A percentile compares a stretch with the other conserved stretches of the same genome.
Evolutionary conservation across 1,284 basidiomycete genomes (phyloP).

Genomic region (Pascua guehoae): DNA sequence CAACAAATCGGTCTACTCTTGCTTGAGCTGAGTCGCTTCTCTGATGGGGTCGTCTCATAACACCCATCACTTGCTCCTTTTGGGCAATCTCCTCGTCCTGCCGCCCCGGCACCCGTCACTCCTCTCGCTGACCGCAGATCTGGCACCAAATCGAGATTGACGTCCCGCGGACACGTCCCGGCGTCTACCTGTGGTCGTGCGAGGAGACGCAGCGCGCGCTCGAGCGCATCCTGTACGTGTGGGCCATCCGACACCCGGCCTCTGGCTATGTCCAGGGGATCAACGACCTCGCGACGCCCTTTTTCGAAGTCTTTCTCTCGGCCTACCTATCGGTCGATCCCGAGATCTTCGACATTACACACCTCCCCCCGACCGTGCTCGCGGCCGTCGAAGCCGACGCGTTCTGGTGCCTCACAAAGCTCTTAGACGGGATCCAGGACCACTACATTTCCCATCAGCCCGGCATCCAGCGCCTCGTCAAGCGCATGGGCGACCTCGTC

Average conservation of each 20-base stretch:
- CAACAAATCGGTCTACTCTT: neutral
- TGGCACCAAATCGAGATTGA: conserved; percentile 99
- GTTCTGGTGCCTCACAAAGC: conserved; percentile 91
- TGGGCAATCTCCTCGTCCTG: no score
- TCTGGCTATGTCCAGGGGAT: conserved; percentile 97
- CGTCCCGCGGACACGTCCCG: conserved; percentile 87
- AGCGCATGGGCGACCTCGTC: conserved; percentile 86
- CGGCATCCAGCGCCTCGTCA: conserved; percentile 86
- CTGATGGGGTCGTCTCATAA: neutral
- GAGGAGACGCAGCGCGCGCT: conserved; percentile 81
- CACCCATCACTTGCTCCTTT: no score
- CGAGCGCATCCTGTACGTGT: conserved; percentile 90
- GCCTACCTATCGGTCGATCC: conserved; percentile 63
- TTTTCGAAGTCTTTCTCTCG: conserved; percentile 82
- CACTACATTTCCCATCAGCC: conserved; percentile 95
- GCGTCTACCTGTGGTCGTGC: conserved; percentile 86
- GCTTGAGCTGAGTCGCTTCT: no score
- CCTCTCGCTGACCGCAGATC: conserved; percentile 54
- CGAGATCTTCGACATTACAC: conserved; percentile 73
- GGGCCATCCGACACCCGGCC: conserved; percentile 95
- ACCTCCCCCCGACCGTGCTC: conserved; percentile 66
- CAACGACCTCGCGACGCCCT: conserved; percentile 92
- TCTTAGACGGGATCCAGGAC: conserved; percentile 93
- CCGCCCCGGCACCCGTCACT: neutral
- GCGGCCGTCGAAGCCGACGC: conserved; percentile 88